phyloP scores from a whole-genome alignment of 1,284 basidiomycete genomes.

The Meripilus lineatus region DNA sequence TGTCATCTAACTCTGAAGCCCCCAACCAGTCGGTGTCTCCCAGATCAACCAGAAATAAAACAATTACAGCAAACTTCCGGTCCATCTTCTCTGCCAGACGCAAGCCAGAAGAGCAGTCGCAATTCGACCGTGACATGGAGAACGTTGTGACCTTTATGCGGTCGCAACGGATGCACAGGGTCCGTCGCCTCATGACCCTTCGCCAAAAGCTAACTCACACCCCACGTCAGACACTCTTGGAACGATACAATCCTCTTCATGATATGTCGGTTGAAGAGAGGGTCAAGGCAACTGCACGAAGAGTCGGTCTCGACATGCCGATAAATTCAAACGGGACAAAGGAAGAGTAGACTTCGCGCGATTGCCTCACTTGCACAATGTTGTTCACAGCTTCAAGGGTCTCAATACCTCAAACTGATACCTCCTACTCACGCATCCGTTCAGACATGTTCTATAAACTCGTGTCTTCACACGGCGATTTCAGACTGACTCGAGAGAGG shows the following conservation, averaged over 20 bases:
- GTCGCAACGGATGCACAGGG: conserved; percentile 60
- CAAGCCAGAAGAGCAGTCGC: conserved; percentile 19
- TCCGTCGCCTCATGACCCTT: conserved; percentile 17
- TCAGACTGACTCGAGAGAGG: too few relatives aligned
- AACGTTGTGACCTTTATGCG: conserved; percentile 71
- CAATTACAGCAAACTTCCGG: conserved; percentile 51
- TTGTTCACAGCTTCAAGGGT: too few relatives aligned
- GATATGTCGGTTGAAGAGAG: conserved; percentile 78
- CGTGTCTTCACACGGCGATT: too few relatives aligned
- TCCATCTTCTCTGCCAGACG: conserved; percentile 41
- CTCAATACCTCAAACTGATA: too few relatives aligned
- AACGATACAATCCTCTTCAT: conserved; percentile 82
- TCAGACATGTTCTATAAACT: too few relatives aligned
- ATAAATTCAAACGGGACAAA: conserved; percentile 8
- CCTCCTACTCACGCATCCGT: too few relatives aligned
- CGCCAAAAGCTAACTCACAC: conserved; percentile 4
- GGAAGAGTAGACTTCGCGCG: conserved; percentile 1
- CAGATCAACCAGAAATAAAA: conserved; percentile 39
- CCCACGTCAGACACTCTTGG: conserved; percentile 54
- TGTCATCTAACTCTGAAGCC: conserved; percentile 12
- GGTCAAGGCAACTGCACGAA: conserved; percentile 76
- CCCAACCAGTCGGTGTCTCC: conserved; percentile 44
- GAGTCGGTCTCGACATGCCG: conserved; percentile 82
- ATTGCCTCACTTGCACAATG: too few relatives aligned
- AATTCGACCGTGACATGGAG: conserved; percentile 45